Evolutionary conservation across 192 early-diverging fungal species (phyloP).

Genomic region (Linnemannia zychae): DNA sequence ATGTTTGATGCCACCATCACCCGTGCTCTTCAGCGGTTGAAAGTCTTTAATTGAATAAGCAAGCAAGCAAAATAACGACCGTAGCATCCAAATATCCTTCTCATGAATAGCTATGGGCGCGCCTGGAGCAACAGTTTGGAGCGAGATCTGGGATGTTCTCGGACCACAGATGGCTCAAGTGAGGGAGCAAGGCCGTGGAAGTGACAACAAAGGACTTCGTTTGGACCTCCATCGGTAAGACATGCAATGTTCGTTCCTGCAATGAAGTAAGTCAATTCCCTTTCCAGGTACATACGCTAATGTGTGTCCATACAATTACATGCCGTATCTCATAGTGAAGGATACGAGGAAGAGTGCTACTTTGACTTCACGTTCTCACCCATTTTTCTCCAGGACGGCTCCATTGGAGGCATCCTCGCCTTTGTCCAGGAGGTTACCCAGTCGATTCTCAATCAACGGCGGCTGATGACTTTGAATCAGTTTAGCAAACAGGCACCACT

Average conservation of each 20-base stretch:
- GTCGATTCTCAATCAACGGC: conserved; percentile 43
- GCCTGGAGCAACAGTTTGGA: conserved; percentile 37
- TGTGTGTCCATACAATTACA: too few relatives aligned
- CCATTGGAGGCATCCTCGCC: conserved; percentile 45
- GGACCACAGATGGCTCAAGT: conserved; percentile 26
- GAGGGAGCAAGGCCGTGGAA: conserved; percentile 8
- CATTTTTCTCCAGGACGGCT: conserved; percentile 44
- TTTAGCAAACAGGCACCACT: conserved; percentile 52
- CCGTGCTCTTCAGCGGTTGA: background rate
- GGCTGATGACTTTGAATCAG: conserved; percentile 48
- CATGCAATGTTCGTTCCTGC: background rate
- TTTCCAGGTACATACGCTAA: too few relatives aligned
- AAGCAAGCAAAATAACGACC: too few relatives aligned
- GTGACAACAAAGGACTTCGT: conserved; percentile 31
- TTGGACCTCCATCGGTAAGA: conserved; percentile 45
- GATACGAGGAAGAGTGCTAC: conserved; percentile 59
- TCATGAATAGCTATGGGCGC: conserved; percentile 42
- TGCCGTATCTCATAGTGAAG: too few relatives aligned
- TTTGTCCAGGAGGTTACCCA: conserved; percentile 56
- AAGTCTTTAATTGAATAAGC: too few relatives aligned
- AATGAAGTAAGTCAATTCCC: too few relatives aligned
- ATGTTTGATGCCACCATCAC: background rate
- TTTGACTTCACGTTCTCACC: conserved; percentile 59
- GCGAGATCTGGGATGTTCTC: conserved; percentile 51
- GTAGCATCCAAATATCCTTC: background rate